Conservation (phyloP, 352 stramenopile genomes). For the Thraustotheca clavata region DNA sequence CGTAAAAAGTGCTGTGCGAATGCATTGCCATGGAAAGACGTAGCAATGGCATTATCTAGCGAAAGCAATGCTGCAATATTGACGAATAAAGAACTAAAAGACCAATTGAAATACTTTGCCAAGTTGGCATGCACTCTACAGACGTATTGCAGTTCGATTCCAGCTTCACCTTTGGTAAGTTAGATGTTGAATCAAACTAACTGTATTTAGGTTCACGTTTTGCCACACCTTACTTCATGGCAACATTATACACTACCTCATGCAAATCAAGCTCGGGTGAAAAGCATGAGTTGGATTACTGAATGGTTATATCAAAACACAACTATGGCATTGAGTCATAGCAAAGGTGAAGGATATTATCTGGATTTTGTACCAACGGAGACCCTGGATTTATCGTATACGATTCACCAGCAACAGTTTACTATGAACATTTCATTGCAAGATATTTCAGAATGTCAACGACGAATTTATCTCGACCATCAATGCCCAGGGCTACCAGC, state of each 20-base stretch:
- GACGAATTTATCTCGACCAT: not conserved
- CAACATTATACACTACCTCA: not conserved
- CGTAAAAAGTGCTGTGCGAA: no score
- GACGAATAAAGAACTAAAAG: no score
- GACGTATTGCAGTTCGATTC: no score
- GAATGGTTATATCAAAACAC: not conserved
- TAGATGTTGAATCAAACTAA: no score
- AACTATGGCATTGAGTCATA: not conserved
- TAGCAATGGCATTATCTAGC: not conserved
- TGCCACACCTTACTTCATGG: not conserved
- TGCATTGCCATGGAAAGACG: not conserved
- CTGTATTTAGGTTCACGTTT: no score
- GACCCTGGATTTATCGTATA: not conserved
- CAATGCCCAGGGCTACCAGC: not conserved
- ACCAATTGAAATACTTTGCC: no score
- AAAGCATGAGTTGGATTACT: not conserved
- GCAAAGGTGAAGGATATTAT: no score
- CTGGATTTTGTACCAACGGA: not conserved
- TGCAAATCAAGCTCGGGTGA: not conserved
- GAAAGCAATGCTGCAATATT: no score
- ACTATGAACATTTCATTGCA: not conserved
- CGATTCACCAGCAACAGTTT: not conserved
- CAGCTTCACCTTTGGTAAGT: no score
- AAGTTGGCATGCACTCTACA: no score
- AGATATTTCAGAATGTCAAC: not conserved